Evolutionary conservation across 2,329 filamentous ascomycete genomes (phyloP), one percentile per base, ranked within the genome.

Genomic region (Cadophora luteo-olivacea): DNA sequence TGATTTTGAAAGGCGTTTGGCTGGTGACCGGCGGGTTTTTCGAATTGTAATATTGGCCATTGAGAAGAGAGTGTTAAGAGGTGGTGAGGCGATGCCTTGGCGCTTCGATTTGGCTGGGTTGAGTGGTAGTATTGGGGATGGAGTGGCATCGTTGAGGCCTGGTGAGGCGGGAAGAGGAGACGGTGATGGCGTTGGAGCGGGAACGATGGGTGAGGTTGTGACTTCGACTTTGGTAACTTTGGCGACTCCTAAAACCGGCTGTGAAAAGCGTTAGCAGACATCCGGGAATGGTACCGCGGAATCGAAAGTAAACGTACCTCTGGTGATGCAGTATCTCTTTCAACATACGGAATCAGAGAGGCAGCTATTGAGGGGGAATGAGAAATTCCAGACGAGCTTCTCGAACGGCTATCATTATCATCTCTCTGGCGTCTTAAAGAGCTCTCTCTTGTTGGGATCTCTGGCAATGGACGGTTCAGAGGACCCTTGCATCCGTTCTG

Each of bases 1-100:
- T 54, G 57, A n/a, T 32, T 45, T 65, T 33, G 57, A 38, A 29
- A 22, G 52, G 16, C 24, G 51, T 61, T 54, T 63, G 19, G 29
- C 1, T 52, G 66, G 57, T 25, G 65, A 68, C 6, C 51, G 65
- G 11, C 66, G 65, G n/a, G 29, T 58, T 49, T 69, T 74, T 19
- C 68, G 68, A 14, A 70, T n/a, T 1, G 68, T 74, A 25, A 74
- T 64, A 11, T 72, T 73, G 14, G 69, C n/a, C n/a, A 73, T 57
- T 19, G 68, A 66, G 54, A 68, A 65, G 32, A 58, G 66, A 16
- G 63, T 60, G 6, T 54, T 48, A 1, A 64, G 45, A 22, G 66
- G 60, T 22, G 69, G 58, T 12, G 65, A 61, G 48, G 69, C 65
- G 29, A 67, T 69, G 19, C 65, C 69, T 66, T 58, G 61, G 49